These are phyloP conservation scores for Trichosanthes cucumerina DNA, from an alignment of 306 rosid genomes.

Conservation along the genomic window DNA sequence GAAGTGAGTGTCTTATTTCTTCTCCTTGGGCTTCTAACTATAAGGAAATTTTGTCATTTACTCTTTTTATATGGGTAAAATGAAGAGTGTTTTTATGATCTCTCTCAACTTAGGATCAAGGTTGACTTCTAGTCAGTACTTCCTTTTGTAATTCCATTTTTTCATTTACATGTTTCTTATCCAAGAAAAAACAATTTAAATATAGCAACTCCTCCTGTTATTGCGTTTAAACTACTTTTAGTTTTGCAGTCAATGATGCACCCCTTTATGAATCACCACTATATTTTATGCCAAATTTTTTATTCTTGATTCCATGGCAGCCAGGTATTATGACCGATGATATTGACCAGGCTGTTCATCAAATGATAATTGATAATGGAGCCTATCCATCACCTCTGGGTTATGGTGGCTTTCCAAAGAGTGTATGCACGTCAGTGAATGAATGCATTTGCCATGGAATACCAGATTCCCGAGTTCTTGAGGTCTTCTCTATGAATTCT, in stretches of 20 bases:
- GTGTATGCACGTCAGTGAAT: constrained; percentile 94
- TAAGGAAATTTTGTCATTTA: background rate
- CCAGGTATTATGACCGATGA: constrained; percentile 89
- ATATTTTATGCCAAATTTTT: constrained; percentile 19
- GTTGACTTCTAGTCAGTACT: background rate
- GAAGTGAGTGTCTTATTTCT: background rate
- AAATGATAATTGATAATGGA: constrained; percentile 83
- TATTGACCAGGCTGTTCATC: constrained; percentile 88
- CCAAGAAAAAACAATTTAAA: background rate
- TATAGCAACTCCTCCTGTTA: background rate
- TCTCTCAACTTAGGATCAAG: background rate
- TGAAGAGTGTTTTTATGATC: background rate
- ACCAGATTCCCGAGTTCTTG: constrained; percentile 78
- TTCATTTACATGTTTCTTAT: background rate
- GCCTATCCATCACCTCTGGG: constrained; percentile 98
- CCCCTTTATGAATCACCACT: background rate
- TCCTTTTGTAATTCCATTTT: background rate
- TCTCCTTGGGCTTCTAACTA: background rate
- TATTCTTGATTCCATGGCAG: constrained; percentile 58
- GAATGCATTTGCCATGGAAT: constrained; percentile 96
- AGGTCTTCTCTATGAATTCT: constrained; percentile 38
- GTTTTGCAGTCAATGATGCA: background rate
- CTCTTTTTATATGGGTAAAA: background rate
- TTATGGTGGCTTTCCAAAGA: constrained; percentile 91
- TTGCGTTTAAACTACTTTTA: background rate